A percentile compares a stretch with the other conserved stretches of the same genome.
phyloP scores from a whole-genome alignment of 306 rosid genomes.

The Castanea mollissima region DNA sequence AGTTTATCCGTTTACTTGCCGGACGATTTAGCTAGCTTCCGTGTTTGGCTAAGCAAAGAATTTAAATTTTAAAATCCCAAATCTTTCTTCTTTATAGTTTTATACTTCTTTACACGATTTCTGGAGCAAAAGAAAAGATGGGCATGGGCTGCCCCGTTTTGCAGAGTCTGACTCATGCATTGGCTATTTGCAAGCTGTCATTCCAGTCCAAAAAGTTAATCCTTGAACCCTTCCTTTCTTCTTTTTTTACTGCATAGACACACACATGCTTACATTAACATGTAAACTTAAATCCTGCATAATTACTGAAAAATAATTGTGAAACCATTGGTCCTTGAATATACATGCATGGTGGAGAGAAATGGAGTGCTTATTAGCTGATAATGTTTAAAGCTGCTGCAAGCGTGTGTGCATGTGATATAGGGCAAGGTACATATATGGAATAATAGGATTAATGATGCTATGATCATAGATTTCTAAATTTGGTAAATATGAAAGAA shows the following conservation, averaged over 20 bases:
- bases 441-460: constrained; percentile 39
- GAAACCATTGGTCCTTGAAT: constrained; percentile 44
- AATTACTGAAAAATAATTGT: constrained; percentile 33
- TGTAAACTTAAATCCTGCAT: constrained; percentile 40
- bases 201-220: constrained; percentile 15
- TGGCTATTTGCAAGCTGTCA: constrained; percentile 29
- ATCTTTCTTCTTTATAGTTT: not conserved
- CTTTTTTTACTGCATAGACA: not conserved
- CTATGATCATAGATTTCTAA: constrained; percentile 46
- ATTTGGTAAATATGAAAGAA: constrained; percentile 48
- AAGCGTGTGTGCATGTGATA: constrained; percentile 56
- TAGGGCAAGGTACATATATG: constrained; percentile 39
- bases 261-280: not conserved
- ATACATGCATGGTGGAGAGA: constrained; percentile 38
- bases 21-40: constrained; percentile 60
- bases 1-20: constrained; percentile 72
- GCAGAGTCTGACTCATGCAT: constrained; percentile 39
- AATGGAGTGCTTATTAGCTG: constrained; percentile 27
- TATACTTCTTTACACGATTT: constrained; percentile 22
- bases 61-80: constrained; percentile 22
- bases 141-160: constrained; percentile 30
- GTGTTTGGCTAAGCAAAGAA: constrained; percentile 52
- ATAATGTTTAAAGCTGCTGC: constrained; percentile 46
- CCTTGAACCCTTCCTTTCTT: constrained; percentile 24
- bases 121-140: constrained; percentile 29